Evolutionary conservation across 352 stramenopile genomes (phyloP), one percentile per base, ranked within the genome.

Genomic region (Globisporangium polare): DNA sequence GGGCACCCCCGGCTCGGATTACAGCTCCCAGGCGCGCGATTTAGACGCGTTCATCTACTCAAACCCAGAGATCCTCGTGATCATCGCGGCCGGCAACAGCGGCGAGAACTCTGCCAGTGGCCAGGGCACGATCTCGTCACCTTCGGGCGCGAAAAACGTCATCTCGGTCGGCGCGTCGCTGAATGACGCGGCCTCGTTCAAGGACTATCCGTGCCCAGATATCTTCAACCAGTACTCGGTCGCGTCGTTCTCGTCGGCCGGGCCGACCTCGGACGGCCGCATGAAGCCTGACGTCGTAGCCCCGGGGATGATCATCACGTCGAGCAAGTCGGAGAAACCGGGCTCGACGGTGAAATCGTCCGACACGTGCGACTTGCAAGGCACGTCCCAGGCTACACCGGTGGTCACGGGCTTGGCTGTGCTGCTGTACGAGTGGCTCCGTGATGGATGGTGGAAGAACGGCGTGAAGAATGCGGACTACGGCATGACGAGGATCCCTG

Each of bases 201-300:
- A 58, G 20, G 60, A 77, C 12, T 76, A 71, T 3, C 63, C 66
- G 27, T 94, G 85, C n/a, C 61, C 73, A 2, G 65, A 73, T 12
- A 72, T 90, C 15, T 89, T 90, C 55, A 93, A 93, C 51, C 71
- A 90, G 27, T 68, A 69, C 45, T 88, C 86, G 1, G 76, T 97
- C 6, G 87, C 88, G 15, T 88, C 76, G 17, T 97, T 97, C 66
- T 95, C 83, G 13, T 94, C 82, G 17, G 71, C 72, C 15, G 90
- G 89, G 0, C 88, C 88, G 1, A 96, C 89, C 2, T 78, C 72
- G 1, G 88, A 97, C 66, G 79, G 80, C 6, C 76, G 89, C 24
- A 69, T 96, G 46, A 97, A 97, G 66, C 90, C 90, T 13, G 90
- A 97, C 26, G 71, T 97, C 18, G 78, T 96, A 6, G 87, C 84